Evolutionary conservation across 139 green algal genomes (phyloP), one percentile per base, ranked within the genome.

Genomic region (Zygnema cylindricum): DNA sequence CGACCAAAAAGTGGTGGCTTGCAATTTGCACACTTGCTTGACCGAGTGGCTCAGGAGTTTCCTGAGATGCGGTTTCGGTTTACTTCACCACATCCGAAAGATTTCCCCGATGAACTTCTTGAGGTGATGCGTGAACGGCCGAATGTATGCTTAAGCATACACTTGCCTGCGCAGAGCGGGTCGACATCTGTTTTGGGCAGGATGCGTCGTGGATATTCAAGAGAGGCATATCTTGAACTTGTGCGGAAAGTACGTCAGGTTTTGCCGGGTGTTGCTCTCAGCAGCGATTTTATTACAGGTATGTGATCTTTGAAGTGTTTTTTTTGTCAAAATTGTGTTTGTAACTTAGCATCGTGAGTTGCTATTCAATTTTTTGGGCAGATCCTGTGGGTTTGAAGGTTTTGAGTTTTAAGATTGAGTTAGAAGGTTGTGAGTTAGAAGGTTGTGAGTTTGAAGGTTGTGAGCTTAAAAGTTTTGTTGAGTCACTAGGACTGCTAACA

Each of bases 101-200:
- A 94, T 76, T 94, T 94, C 57, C 90, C 90, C 0, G 89, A 94
- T 54, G 93, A 94, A 35, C 71, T 95, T 2, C 75, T 95, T 22
- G 42, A 85, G 36, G 92, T 96, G 41, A 95, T 98, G 43, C 49
- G 89, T 0, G 75, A 55, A 0, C 92, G 91, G 2, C 87, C 90
- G 55, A 98, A 98, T 88, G 92, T 98, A 30, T 96, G 94, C 88
- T 96, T 95, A 69, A 92, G 95, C 84, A 87, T 98, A 73, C 96
- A 98, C 94, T 95, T 98, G 94, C 96, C 96, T 0, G 96, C 95
- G 3, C 96, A 98, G 93, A 97, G 94, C 69, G 96, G 96, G 32
- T 94, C 76, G 79, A 94, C 85, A 43, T 55, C 30, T 25, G 88
- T 96, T 87, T 92, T 98, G 43, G 81, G 92, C 54, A 84, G 89